These are phyloP conservation scores for Diplodia scrobiculata DNA, from an alignment of 2,329 filamentous ascomycete genomes.

Conservation along the genomic window DNA sequence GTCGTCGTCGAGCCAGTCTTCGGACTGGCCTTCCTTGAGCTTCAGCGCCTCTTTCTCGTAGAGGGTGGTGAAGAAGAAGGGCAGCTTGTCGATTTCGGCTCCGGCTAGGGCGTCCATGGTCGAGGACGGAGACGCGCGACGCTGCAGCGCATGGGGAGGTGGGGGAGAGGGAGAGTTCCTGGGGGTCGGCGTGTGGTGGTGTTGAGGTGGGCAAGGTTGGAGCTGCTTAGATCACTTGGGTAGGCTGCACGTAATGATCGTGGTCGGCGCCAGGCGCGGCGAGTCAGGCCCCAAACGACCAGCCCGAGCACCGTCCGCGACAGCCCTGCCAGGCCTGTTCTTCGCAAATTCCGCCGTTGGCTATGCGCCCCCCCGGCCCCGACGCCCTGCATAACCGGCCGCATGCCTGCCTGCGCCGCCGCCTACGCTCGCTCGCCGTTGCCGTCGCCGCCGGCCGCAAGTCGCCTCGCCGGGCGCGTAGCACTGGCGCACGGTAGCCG, in stretches of 20 bases:
- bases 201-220: slow-evolving; percentile 13
- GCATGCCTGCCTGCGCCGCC: slow-evolving; percentile 5
- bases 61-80: slow-evolving; percentile 21
- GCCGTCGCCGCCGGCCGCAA: background rate
- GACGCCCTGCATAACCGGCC: slow-evolving; percentile 6
- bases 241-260: slow-evolving; percentile 22
- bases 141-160: slow-evolving; percentile 26
- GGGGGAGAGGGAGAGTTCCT: background rate
- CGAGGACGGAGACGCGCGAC: slow-evolving; percentile 15
- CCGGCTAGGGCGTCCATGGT: slow-evolving; percentile 27
- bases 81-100: slow-evolving; percentile 24
- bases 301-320: slow-evolving; percentile 9
- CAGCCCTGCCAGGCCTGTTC: slow-evolving; percentile 19
- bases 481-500: background rate
- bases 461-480: background rate
- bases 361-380: background rate
- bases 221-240: background rate
- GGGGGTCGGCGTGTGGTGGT: slow-evolving; percentile 1
- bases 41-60: slow-evolving; percentile 29
- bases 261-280: background rate
- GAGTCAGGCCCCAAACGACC: slow-evolving; percentile 23
- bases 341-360: slow-evolving; percentile 2
- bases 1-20: slow-evolving; percentile 26
- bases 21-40: slow-evolving; percentile 30
- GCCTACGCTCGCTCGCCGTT: background rate